Conservation (phyloP, 2,329 filamentous ascomycete genomes). For the Pseudogymnoascus sp. region DNA sequence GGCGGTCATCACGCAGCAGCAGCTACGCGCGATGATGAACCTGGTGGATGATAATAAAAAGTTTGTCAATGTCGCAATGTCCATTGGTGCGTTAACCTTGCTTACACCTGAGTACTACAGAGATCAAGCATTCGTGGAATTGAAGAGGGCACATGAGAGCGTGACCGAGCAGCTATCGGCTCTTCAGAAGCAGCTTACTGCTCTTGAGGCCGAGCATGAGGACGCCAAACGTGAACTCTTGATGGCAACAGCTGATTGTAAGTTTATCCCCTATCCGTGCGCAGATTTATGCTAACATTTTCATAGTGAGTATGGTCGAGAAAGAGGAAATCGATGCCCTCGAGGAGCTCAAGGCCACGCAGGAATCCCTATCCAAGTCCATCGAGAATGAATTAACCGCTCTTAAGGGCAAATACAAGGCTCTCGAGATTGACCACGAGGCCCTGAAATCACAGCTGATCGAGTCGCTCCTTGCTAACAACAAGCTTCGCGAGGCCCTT, state of each 20-base stretch:
- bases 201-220: constrained; percentile 36
- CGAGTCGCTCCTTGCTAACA: constrained; percentile 52
- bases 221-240: constrained; percentile 51
- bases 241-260: constrained; percentile 44
- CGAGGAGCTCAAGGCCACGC: constrained; percentile 51
- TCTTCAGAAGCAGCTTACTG: constrained; percentile 40
- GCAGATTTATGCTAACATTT: constrained; percentile 17
- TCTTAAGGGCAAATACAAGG: constrained; percentile 44
- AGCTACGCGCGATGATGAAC: constrained; percentile 47
- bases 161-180: constrained; percentile 41
- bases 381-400: constrained; percentile 51
- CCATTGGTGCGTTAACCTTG: constrained; percentile 28
- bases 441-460: constrained; percentile 53
- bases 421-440: constrained; percentile 45
- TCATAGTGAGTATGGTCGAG: constrained; percentile 43
- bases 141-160: constrained; percentile 42
- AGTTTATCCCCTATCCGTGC: constrained; percentile 23
- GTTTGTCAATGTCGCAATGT: constrained; percentile 29
- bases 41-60: constrained; percentile 36
- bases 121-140: constrained; percentile 44
- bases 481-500: constrained; percentile 49
- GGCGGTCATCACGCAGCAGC: constrained; percentile 48
- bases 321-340: constrained; percentile 49
- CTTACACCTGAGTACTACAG: constrained; percentile 44
- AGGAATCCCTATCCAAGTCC: constrained; percentile 51